Evolutionary conservation across 768 basidiomycete genomes (phyloP).

Genomic region (Clavulina sp.): DNA sequence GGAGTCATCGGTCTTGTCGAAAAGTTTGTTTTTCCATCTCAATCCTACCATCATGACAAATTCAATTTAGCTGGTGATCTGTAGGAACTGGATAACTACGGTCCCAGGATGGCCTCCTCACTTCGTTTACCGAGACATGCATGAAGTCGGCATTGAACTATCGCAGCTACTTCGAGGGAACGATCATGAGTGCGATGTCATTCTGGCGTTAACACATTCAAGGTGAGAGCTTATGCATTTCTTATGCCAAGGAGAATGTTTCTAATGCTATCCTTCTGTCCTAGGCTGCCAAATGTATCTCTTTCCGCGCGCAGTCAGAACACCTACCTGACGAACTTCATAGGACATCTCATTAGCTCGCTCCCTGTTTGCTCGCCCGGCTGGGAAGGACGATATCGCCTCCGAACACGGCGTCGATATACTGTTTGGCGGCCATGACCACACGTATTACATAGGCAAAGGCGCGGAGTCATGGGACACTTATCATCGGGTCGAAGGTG

Average conservation of each 20-base stretch:
- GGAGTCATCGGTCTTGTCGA: conserved; percentile 82
- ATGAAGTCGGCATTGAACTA: conserved; percentile 47
- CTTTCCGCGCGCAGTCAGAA: conserved; percentile 6
- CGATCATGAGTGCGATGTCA: conserved; percentile 54
- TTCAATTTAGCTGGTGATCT: background rate
- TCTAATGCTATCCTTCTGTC: conserved; percentile 8
- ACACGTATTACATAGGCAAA: conserved; percentile 55
- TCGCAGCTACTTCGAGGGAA: conserved; percentile 53
- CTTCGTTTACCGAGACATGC: conserved; percentile 65
- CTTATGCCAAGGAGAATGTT: background rate
- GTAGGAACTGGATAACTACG: conserved; percentile 77
- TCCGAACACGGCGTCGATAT: conserved; percentile 62
- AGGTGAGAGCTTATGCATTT: conserved; percentile 26
- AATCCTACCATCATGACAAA: background rate
- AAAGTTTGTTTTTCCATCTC: conserved; percentile 31
- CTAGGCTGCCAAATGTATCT: conserved; percentile 18
- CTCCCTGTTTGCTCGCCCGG: conserved; percentile 40
- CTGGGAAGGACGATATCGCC: conserved; percentile 33
- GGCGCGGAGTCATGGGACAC: conserved; percentile 48
- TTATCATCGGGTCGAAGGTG: conserved; percentile 32
- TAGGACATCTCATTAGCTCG: conserved; percentile 62
- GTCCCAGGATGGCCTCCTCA: conserved; percentile 71
- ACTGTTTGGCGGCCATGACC: conserved; percentile 79
- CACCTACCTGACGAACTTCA: background rate
- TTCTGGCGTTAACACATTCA: conserved; percentile 75